Conservation (phyloP, 352 stramenopile genomes). For the Globisporangium alternatum region DNA sequence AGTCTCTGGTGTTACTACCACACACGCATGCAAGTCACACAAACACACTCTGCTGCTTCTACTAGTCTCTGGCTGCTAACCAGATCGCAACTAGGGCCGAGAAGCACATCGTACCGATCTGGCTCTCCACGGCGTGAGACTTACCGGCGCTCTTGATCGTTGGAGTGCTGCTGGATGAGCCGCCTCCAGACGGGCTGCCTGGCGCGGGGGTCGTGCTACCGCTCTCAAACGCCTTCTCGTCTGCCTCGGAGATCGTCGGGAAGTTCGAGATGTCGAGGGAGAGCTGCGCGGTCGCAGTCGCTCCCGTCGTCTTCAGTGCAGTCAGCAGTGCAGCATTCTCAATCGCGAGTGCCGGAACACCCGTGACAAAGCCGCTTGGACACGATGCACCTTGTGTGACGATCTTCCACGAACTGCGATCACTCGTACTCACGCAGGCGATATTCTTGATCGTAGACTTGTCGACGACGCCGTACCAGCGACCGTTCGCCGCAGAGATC, state of each 20-base stretch:
- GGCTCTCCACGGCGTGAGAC: background rate
- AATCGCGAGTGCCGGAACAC: constrained; percentile 36
- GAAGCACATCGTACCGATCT: constrained; percentile 5
- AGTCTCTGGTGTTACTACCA: no score
- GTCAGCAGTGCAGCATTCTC: constrained; percentile 47
- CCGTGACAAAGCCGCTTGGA: constrained; percentile 30
- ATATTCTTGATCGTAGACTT: constrained; percentile 38
- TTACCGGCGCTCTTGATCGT: constrained; percentile 2
- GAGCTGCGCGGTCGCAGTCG: constrained; percentile 38
- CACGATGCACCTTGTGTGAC: constrained; percentile 46
- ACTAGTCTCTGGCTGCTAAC: constrained; percentile 4
- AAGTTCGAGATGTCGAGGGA: constrained; percentile 46
- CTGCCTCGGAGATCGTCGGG: constrained; percentile 39
- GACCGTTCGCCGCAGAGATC: constrained; percentile 45
- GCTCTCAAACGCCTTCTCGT: constrained; percentile 35
- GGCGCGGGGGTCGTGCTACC: background rate
- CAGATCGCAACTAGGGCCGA: constrained; percentile 1
- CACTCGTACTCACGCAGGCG: constrained; percentile 54
- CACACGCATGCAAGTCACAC: background rate
- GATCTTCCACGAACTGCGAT: constrained; percentile 43
- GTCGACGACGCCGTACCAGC: constrained; percentile 49
- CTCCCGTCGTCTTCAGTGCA: constrained; percentile 25
- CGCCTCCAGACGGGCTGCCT: background rate
- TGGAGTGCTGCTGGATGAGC: background rate
- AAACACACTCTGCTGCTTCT: background rate